Percentiles rank a stretch among this genome's conserved stretches.
Conservation (phyloP, 176 grass and related monocot species). For the Aegilops tauschii region DNA sequence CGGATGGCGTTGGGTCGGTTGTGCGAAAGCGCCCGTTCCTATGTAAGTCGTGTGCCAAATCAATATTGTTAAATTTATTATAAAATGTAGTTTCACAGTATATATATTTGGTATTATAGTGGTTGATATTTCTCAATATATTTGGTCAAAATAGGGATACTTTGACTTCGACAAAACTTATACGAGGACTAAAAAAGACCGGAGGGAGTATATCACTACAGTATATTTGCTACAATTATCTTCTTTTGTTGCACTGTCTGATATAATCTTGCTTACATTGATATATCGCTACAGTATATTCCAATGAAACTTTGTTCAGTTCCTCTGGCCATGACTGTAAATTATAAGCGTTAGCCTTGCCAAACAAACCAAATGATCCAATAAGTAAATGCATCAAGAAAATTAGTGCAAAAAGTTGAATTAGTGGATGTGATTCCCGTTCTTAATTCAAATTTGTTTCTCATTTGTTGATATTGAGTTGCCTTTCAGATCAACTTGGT, state of each 20-base stretch:
- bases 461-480: conserved; percentile 16
- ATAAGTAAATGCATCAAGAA: conserved; percentile 10
- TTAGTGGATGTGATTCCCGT: neutral
- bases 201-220: too few species aligned
- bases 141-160: too few species aligned
- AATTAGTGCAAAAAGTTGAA: neutral
- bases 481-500: conserved; percentile 84
- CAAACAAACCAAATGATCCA: neutral
- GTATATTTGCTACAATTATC: neutral
- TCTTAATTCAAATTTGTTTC: neutral
- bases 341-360: neutral
- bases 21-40: too few species aligned
- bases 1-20: too few species aligned
- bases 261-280: neutral
- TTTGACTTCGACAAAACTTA: too few species aligned
- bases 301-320: neutral
- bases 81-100: too few species aligned
- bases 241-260: neutral
- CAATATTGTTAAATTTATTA: too few species aligned
- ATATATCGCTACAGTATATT: neutral
- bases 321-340: neutral
- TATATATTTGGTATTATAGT: too few species aligned
- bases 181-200: too few species aligned
- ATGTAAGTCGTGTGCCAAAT: too few species aligned
- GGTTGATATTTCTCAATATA: too few species aligned